Base-by-base conservation (phyloP, 75 land plant species). In the Ceratopteris richardii region DNA sequence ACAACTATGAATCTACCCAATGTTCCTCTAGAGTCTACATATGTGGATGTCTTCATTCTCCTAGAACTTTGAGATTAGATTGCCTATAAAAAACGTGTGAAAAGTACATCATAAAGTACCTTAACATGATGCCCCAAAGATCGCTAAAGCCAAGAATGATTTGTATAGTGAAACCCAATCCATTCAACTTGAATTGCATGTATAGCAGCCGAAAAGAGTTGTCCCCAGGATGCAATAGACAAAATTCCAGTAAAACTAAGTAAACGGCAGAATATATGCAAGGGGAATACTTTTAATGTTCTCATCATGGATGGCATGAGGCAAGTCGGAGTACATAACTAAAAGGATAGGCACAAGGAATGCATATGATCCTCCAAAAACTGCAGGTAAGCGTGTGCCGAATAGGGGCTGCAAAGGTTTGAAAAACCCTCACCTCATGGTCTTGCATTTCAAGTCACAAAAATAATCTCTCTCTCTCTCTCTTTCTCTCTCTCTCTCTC, bases 121-220 rank as follows among this genome's bases (percentile, higher is more conserved):
- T 85, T 16, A 81, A 62, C 55, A 90, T 74, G 73, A 86, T 90
- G 12, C 96, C 82, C 98, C 98, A 94, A 28, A 94, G 80, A 7
- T 96, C 98, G 74, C 91, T 86, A 66, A 94, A 94, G 0, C 98
- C 98, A 18, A 94, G 42, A 0, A 94, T 75, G 31, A 94, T 86
- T 56, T 94, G 96, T 26, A 94, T 69, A 1, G 71, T 70, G 2
- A 96, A 94, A 91, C 39, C 84, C 78, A 63, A 94, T 90, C 2
- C 79, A 74, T 17, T 96, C 83, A 9, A 87, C 98, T 54, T 94
- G 98, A 17, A 67, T 84, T 60, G 84, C 91, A n/a, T 85, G 54
- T 88, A 94, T 94, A 0, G 83, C 76, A 31, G 54, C 82, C 62
- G 63, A 44, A 57, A 94, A 94, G 68, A 69, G 81, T 96, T 94